Evolutionary conservation across 768 basidiomycete genomes (phyloP), one percentile per base, ranked within the genome.

Genomic region (Suillus subalutaceus): DNA sequence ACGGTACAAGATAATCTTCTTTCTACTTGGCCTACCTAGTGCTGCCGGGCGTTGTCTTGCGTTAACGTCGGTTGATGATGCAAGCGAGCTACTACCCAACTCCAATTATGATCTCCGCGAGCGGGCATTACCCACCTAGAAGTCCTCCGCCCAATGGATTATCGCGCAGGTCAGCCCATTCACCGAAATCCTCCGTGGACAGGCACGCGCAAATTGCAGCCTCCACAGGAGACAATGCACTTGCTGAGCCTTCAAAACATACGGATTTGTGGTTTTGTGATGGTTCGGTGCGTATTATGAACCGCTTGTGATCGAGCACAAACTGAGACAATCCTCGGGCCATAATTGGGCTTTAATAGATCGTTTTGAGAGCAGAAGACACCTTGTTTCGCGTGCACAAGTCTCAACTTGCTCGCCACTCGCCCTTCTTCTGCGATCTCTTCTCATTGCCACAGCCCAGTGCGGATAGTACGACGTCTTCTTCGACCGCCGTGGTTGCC

Each of bases 321-420:
- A 35, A 63, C 60, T 56, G 35, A 56, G 12, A 9, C 32, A 55
- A 55, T 20, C 53, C 30, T 32, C 4, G 53, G 53, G 30, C 55
- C 35, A 56, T 35, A 56, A 20, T 35, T 32, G 3, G 37, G 23
- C 13, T n/a, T 60, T 41, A 67, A 53, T 35, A 77, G 75, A 71
- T 93, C 12, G 82, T 93, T 61, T 86, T 89, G 58, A 83, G 85
- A 65, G 90, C 90, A 1, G 86, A 90, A 68, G 75, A 81, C 66
- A 87, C 82, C 7, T 78, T 91, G 26, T 93, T 92, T 77, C 84
- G 86, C 48, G 90, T 93, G 0, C 91, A 93, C 74, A 88, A 87
- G 71, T 92, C 90, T 12, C 82, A 89, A 68, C 82, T 92, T 6
- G 83, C 88, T 44, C 85, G 90, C 15, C 90, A 90, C 73, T 91